Percentiles rank a stretch among this genome's conserved stretches.
phyloP scores from a whole-genome alignment of 1,284 basidiomycete genomes.

The Coniferiporia weirii region DNA sequence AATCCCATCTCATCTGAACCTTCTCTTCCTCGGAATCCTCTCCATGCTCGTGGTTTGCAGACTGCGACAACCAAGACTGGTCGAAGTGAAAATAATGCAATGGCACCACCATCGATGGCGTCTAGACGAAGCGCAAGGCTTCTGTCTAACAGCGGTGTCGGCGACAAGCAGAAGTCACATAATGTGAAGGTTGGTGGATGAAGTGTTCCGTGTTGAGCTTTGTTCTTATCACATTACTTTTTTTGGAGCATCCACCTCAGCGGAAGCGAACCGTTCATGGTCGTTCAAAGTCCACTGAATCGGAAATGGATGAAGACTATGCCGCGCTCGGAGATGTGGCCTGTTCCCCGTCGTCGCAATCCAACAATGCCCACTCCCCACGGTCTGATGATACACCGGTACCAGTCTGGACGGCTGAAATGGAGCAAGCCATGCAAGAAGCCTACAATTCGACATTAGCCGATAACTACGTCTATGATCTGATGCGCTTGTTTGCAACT shows the following conservation, averaged over 20 bases:
- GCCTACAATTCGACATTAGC: slow-evolving; percentile 66
- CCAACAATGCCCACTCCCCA: slow-evolving; percentile 48
- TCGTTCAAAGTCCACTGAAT: slow-evolving; percentile 56
- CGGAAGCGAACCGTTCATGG: slow-evolving; percentile 51
- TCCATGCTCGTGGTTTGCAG: slow-evolving; percentile 63
- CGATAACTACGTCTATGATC: slow-evolving; percentile 77
- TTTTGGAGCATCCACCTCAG: slow-evolving; percentile 40
- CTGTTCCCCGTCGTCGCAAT: slow-evolving; percentile 55
- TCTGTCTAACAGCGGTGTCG: slow-evolving; percentile 41
- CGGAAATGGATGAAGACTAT: slow-evolving; percentile 63
- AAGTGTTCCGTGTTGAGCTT: slow-evolving; percentile 10
- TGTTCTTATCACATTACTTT: slow-evolving; percentile 7
- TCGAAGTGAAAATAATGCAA: slow-evolving; percentile 41
- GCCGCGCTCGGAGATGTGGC: slow-evolving; percentile 39
- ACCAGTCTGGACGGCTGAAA: slow-evolving; percentile 51
- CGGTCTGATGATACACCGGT: slow-evolving; percentile 57
- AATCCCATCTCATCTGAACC: slow-evolving; percentile 64
- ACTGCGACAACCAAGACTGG: slow-evolving; percentile 46
- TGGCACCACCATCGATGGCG: slow-evolving; percentile 36
- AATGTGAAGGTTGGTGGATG: slow-evolving; percentile 30
- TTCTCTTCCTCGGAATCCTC: slow-evolving; percentile 16
- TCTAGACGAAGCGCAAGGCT: slow-evolving; percentile 64
- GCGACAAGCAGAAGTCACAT: slow-evolving; percentile 39
- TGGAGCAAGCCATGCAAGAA: slow-evolving; percentile 66
- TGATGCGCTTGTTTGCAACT: slow-evolving; percentile 76